phyloP scores from a whole-genome alignment of 2,329 filamentous ascomycete genomes.

The Aspergillus awamori region DNA sequence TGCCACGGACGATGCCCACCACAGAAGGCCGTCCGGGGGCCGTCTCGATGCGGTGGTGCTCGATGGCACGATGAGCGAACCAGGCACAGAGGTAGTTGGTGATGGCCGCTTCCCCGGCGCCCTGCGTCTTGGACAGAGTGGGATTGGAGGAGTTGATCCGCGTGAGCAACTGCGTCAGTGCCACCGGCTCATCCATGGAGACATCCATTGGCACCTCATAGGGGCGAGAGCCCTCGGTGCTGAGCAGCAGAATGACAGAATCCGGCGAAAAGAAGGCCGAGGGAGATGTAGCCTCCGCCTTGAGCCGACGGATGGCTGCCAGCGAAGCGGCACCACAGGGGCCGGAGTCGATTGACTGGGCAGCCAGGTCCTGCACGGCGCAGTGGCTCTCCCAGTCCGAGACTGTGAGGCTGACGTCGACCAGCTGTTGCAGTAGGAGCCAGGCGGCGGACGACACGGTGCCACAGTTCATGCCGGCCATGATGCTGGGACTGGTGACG shows the following conservation, averaged over 20 bases:
- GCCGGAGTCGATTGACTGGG: constrained; percentile 54
- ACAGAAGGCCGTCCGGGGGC: constrained; percentile 54
- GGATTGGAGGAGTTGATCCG: constrained; percentile 56
- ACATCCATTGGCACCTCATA: constrained; percentile 54
- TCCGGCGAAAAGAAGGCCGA: constrained; percentile 43
- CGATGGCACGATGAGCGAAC: constrained; percentile 56
- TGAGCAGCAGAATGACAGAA: constrained; percentile 66
- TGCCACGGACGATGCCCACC: constrained; percentile 52
- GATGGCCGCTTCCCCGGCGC: constrained; percentile 52
- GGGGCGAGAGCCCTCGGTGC: constrained; percentile 64
- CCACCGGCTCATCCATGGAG: constrained; percentile 45
- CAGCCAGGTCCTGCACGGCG: constrained; percentile 58
- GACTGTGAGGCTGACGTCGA: constrained; percentile 64
- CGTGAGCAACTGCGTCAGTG: constrained; percentile 50
- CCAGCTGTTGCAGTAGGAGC: constrained; percentile 59
- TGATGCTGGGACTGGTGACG: constrained; percentile 65
- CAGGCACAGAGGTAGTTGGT: constrained; percentile 54
- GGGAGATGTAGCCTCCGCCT: constrained; percentile 30
- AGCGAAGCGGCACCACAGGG: constrained; percentile 65
- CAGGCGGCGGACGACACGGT: constrained; percentile 69
- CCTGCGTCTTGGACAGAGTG: constrained; percentile 44
- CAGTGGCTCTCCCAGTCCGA: constrained; percentile 65
- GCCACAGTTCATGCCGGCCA: constrained; percentile 74
- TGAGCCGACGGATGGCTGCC: constrained; percentile 57
- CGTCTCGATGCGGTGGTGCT: constrained; percentile 54